Evolutionary conservation across 164 flowering plant genomes (phyloP).

Genomic region (Magnolia officinalis): DNA sequence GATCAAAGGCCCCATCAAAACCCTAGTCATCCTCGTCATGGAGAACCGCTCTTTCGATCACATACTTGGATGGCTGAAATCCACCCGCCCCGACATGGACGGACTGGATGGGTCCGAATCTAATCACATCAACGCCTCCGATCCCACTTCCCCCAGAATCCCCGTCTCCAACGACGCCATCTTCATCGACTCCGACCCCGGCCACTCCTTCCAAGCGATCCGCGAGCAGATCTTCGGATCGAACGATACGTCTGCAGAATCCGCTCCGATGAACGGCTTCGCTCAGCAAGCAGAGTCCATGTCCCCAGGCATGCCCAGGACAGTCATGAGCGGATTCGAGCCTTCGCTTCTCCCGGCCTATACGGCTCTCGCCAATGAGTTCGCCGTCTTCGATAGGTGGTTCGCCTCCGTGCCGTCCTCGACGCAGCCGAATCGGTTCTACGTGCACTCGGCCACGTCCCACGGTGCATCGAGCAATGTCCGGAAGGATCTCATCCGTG

Average conservation of each 20-base stretch:
- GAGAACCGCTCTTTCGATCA: conserved; percentile 52
- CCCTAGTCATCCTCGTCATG: conserved; percentile 41
- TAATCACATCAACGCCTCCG: conserved; percentile 24
- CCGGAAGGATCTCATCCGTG: conserved; percentile 66
- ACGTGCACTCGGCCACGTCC: conserved; percentile 92
- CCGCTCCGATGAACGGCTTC: conserved; percentile 82
- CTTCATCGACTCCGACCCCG: conserved; percentile 40
- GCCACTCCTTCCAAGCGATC: conserved; percentile 46
- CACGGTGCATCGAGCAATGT: conserved; percentile 82
- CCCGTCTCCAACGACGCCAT: conserved; percentile 30
- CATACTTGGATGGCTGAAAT: conserved; percentile 42
- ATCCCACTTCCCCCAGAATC: conserved; percentile 21
- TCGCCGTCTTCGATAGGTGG: conserved; percentile 82
- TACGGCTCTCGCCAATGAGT: conserved; percentile 65
- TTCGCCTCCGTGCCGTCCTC: conserved; percentile 84
- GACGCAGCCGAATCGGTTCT: conserved; percentile 94
- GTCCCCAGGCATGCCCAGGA: conserved; percentile 38
- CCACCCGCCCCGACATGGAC: conserved; percentile 33
- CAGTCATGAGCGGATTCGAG: conserved; percentile 83
- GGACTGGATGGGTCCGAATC: conserved; percentile 37
- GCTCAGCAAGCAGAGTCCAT: conserved; percentile 69
- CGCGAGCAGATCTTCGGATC: conserved; percentile 39
- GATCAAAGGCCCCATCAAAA: conserved; percentile 39
- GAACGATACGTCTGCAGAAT: conserved; percentile 17
- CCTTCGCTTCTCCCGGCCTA: conserved; percentile 64